Conservation (phyloP, 148 eudicot genomes). For the Cornus controversa region DNA sequence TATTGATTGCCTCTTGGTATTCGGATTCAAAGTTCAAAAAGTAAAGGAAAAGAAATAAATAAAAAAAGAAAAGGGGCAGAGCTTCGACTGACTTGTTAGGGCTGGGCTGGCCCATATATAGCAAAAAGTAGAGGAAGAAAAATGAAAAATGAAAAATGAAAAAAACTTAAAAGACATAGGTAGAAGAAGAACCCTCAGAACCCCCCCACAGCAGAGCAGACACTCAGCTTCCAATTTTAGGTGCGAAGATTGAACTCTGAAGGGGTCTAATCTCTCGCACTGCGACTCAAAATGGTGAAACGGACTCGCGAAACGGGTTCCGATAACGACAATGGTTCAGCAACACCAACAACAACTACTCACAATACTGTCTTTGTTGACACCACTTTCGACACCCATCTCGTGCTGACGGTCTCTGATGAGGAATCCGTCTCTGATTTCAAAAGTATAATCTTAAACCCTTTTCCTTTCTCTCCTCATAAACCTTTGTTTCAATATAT, state of each 20-base stretch:
- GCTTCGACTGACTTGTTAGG: too few relatives aligned
- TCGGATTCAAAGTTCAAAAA: too few relatives aligned
- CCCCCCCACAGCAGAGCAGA: background rate
- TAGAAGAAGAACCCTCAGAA: background rate
- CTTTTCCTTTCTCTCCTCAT: background rate
- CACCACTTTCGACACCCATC: conserved; percentile 64
- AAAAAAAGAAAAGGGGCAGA: too few relatives aligned
- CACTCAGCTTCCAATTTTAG: background rate
- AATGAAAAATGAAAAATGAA: too few relatives aligned
- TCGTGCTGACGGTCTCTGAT: conserved; percentile 39
- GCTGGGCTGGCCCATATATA: too few relatives aligned
- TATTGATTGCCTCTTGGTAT: too few relatives aligned
- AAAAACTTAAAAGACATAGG: background rate
- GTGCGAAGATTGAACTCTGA: background rate
- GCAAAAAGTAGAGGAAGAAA: too few relatives aligned
- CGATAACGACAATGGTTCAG: conserved; percentile 2
- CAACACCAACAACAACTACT: background rate
- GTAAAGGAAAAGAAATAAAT: too few relatives aligned
- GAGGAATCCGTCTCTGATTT: conserved; percentile 40
- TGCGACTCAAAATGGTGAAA: conserved; percentile 22
- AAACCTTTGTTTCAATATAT: background rate
- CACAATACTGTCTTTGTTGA: conserved; percentile 50
- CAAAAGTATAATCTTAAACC: conserved; percentile 36
- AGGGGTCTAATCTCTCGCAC: background rate
- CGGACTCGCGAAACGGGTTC: conserved; percentile 8